Conservation (phyloP, 345 rosid genomes). For the Limnanthes douglasii region DNA sequence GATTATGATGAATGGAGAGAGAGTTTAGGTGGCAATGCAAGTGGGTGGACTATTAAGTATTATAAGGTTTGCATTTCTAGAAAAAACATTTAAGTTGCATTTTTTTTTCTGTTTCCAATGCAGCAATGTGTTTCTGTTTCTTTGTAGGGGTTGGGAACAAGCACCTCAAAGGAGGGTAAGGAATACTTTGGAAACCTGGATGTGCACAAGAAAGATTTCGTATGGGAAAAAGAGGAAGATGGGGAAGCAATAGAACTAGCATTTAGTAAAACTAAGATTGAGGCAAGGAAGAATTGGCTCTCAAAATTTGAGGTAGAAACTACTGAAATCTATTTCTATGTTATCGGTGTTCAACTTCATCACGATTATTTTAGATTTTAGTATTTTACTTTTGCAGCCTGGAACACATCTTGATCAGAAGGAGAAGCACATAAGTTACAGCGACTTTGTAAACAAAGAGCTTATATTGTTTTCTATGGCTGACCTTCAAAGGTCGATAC, state of each 20-base stretch:
- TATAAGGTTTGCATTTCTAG: slow-evolving; percentile 57
- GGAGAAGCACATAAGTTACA: slow-evolving; percentile 46
- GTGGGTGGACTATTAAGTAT: slow-evolving; percentile 80
- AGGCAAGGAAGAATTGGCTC: slow-evolving; percentile 94
- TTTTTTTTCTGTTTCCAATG: not conserved
- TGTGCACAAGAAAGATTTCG: slow-evolving; percentile 73
- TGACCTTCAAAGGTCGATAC: slow-evolving; percentile 95
- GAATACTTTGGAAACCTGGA: slow-evolving; percentile 48
- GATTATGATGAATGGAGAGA: slow-evolving; percentile 84
- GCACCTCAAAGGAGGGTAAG: slow-evolving; percentile 57
- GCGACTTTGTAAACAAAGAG: slow-evolving; percentile 92
- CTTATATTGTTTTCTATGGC: slow-evolving; percentile 92
- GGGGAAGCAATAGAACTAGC: slow-evolving; percentile 96
- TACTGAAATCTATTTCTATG: not conserved
- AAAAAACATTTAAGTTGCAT: not conserved
- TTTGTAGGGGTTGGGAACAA: slow-evolving; percentile 88
- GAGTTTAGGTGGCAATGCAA: slow-evolving; percentile 46
- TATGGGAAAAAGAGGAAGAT: slow-evolving; percentile 68
- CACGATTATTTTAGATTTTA: slow-evolving; percentile 2
- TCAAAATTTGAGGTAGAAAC: slow-evolving; percentile 52
- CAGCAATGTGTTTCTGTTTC: not conserved
- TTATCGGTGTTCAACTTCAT: not conserved
- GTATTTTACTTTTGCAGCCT: slow-evolving; percentile 37
- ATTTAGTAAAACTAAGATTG: slow-evolving; percentile 91
- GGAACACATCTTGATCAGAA: slow-evolving; percentile 82